Conservation (phyloP, 805 yeast genomes). For the Ogataea saltuana region DNA sequence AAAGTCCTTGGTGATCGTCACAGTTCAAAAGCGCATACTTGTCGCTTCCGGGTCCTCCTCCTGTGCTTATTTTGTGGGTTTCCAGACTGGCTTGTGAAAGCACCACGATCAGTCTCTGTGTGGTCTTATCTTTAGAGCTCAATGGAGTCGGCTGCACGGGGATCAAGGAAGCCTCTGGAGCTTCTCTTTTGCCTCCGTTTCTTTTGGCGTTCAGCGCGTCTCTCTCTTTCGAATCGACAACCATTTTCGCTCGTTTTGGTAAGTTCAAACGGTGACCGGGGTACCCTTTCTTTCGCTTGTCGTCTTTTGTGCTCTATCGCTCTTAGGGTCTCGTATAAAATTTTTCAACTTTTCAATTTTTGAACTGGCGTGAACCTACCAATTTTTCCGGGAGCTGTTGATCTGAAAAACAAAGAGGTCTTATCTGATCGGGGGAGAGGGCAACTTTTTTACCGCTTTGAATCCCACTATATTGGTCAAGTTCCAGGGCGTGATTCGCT, state of each 20-base stretch:
- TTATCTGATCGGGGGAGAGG: neutral
- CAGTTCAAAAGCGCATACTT: conserved; percentile 92
- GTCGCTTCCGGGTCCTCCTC: conserved; percentile 76
- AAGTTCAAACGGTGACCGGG: too few relatives aligned
- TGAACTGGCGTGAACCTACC: conserved; percentile 12
- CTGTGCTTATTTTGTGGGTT: conserved; percentile 82
- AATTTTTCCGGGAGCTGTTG: neutral
- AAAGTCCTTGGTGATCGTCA: conserved; percentile 95
- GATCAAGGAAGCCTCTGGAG: conserved; percentile 65
- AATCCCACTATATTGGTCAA: neutral
- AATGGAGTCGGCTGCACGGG: conserved; percentile 85
- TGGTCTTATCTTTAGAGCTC: conserved; percentile 79
- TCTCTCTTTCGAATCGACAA: conserved; percentile 49
- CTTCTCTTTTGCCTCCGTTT: conserved; percentile 29
- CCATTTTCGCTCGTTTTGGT: conserved; percentile 36
- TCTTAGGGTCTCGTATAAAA: conserved; percentile 10
- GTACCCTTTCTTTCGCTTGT: neutral
- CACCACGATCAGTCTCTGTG: conserved; percentile 91
- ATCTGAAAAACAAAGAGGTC: neutral
- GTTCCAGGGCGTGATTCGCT: neutral
- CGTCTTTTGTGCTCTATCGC: neutral
- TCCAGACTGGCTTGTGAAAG: conserved; percentile 94
- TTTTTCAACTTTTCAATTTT: conserved; percentile 6
- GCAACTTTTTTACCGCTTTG: too few relatives aligned
- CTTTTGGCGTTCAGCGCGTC: conserved; percentile 38